Evolutionary conservation across 164 flowering plant genomes (phyloP), one percentile per base, ranked within the genome.

Genomic region (Umbellularia californica): DNA sequence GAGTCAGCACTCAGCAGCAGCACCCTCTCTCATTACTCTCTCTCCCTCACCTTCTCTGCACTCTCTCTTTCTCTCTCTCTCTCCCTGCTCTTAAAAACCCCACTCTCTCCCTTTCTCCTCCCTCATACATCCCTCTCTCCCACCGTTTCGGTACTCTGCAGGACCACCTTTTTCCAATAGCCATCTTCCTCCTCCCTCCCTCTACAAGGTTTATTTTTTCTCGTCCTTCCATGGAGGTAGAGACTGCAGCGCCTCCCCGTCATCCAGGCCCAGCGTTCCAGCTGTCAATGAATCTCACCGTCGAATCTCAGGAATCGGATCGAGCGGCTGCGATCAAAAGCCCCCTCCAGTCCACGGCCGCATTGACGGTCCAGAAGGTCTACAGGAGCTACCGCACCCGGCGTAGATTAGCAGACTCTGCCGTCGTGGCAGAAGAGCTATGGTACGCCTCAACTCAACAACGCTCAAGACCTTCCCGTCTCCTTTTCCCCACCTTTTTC

Each of bases 351-450:
- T 19, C 74, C 50, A 55, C 63, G 22, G 88, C 88, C 6, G 89
- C 92, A n/a, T 79, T 85, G 80, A 86, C 72, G 82, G 3, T 94
- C 67, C 98, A 92, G 87, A 94, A 89, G 78, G 85, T 88, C 25
- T 94, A 88, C 68, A 58, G 93, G 83, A 82, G 98, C 70, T 87
- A 92, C 76, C 92, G 95, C 50, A 88, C 94, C 6, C 84, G 98
- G 76, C 95, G 97, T 30, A 83, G 82, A 83, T 84, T 94, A 68
- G 98, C 98, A 0, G 98, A 94, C 80, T 85, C 95, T 14, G 95
- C 93, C 13, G 89, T 94, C 1, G 89, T 92, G 11, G 98, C 88
- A 2, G 94, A 90, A 78, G 92, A 88, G 81, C 87, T 88, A 30
- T 93, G 98, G 98, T 93, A 70, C 2, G 81, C 47, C 47, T 41